Evolutionary conservation across 169 alveolate species (phyloP).

Genomic region (Eimeria praecox): DNA sequence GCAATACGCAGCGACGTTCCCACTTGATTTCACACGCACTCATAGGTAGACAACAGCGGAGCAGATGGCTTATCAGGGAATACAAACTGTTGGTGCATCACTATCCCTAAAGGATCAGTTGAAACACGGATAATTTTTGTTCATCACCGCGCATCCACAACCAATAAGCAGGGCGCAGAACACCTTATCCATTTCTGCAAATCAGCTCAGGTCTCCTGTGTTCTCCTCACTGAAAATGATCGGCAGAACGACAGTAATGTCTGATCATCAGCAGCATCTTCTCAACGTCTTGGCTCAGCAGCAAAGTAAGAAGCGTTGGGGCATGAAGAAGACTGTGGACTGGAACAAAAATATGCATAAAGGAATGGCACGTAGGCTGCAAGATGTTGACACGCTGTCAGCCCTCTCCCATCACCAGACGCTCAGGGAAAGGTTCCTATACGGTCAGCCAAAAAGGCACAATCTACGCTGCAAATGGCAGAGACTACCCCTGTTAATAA

Average conservation of each 20-base stretch:
- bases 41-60: background rate
- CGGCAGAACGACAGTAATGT: constrained; percentile 54
- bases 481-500: constrained; percentile 6
- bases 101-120: constrained; percentile 19
- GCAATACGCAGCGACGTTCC: background rate
- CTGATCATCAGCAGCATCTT: background rate
- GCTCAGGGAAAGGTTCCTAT: constrained; percentile 24
- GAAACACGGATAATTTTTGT: constrained; percentile 20
- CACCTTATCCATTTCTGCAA: too few relatives aligned
- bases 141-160: constrained; percentile 1
- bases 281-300: background rate
- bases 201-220: constrained; percentile 26
- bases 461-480: constrained; percentile 79
- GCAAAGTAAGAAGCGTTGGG: background rate
- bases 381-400: constrained; percentile 45
- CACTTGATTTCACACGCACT: background rate
- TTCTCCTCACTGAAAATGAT: constrained; percentile 28
- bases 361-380: background rate
- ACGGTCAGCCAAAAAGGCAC: constrained; percentile 45
- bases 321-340: background rate
- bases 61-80: constrained; percentile 31
- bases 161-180: too few relatives aligned
- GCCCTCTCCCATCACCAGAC: constrained; percentile 50
- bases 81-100: constrained; percentile 54
- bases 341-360: background rate